A percentile compares a stretch with the other conserved stretches of the same genome.
phyloP scores from a whole-genome alignment of 225 moss, liverwort and hornwort genomes.

The Asterella californica region DNA sequence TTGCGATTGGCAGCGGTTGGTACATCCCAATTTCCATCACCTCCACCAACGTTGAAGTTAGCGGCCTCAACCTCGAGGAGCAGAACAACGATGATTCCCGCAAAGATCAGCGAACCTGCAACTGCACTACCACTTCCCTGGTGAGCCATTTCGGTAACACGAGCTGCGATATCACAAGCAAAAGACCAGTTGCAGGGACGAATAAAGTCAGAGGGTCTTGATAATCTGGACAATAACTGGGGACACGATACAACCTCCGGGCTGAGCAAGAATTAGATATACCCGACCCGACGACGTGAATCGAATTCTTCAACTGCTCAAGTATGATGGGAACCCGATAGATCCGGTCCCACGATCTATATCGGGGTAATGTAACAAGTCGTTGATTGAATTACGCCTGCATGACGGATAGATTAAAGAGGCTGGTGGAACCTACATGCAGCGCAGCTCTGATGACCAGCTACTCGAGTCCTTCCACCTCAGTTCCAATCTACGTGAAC shows the following conservation, averaged over 20 bases:
- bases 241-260: slow-evolving; percentile 1
- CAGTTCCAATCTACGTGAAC: background rate
- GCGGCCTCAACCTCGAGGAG: background rate
- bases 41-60: slow-evolving; percentile 1
- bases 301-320: background rate
- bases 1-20: background rate
- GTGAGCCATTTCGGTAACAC: background rate
- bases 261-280: background rate
- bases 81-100: background rate
- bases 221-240: background rate
- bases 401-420: background rate
- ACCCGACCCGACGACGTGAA: background rate
- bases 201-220: background rate
- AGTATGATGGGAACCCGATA: background rate
- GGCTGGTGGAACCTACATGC: slow-evolving; percentile 5
- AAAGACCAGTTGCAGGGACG: background rate
- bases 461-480: background rate
- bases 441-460: background rate
- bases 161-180: background rate
- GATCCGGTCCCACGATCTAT: background rate
- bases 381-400: background rate
- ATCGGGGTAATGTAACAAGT: background rate
- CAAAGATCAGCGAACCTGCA: background rate
- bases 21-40: background rate
- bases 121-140: slow-evolving; percentile 13